Evolutionary conservation across 164 flowering plant species (phyloP).

Genomic region (Magnolia officinalis): DNA sequence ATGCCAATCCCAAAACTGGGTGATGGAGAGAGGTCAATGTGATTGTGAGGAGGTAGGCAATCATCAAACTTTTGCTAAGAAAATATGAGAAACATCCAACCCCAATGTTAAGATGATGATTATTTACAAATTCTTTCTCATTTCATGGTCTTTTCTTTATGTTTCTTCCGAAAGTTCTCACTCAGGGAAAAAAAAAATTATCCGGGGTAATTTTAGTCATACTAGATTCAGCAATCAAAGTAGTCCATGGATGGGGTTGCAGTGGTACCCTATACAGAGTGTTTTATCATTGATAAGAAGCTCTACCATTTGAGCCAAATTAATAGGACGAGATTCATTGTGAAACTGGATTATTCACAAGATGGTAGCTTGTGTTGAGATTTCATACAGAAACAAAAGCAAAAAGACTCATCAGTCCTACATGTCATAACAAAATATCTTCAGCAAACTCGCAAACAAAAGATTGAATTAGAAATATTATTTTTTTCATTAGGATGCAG

Average conservation of each 20-base stretch:
- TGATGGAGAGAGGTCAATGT: no score
- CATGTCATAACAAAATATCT: background rate
- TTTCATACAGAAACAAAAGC: background rate
- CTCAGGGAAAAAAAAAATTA: no score
- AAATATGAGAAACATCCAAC: no score
- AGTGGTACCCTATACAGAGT: background rate
- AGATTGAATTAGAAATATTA: background rate
- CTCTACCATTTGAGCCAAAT: background rate
- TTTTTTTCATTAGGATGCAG: background rate
- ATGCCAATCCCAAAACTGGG: no score
- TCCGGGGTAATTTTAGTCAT: background rate
- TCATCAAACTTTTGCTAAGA: no score
- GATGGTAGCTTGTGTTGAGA: background rate
- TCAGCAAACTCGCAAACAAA: background rate
- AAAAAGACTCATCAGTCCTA: background rate
- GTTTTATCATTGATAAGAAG: background rate
- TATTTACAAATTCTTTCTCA: background rate
- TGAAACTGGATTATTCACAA: background rate
- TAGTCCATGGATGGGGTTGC: background rate
- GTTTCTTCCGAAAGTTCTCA: no score
- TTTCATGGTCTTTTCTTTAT: background rate
- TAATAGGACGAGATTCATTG: background rate
- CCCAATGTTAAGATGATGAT: background rate
- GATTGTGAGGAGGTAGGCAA: no score
- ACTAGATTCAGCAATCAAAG: background rate